phyloP scores from a whole-genome alignment of 495 filamentous ascomycete genomes.

The Penicillium mononematosum region DNA sequence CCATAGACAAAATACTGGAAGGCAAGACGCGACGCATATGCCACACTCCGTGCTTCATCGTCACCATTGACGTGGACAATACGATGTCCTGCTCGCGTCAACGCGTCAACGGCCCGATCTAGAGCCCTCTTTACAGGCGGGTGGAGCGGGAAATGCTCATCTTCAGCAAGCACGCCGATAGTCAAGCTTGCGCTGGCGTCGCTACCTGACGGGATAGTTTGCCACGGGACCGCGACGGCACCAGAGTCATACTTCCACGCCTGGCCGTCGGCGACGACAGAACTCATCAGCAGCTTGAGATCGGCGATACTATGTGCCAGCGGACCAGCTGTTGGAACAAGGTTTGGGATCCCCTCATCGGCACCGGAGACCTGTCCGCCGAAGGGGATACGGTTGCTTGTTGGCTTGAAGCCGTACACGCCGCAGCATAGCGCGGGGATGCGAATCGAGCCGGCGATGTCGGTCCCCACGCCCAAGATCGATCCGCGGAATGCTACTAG shows the following conservation, averaged over 20 bases:
- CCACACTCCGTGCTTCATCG: slow-evolving; percentile 15
- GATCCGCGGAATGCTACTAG: slow-evolving; percentile 54
- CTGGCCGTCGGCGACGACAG: slow-evolving; percentile 45
- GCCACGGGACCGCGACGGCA: slow-evolving; percentile 22
- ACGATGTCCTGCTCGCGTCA: slow-evolving; percentile 43
- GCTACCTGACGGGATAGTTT: not conserved
- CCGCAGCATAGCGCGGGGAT: slow-evolving; percentile 61
- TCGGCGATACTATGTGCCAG: slow-evolving; percentile 56
- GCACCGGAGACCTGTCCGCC: slow-evolving; percentile 23
- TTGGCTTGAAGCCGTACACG: slow-evolving; percentile 63
- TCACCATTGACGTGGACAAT: slow-evolving; percentile 37
- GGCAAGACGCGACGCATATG: slow-evolving; percentile 22
- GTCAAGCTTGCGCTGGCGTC: slow-evolving; percentile 21
- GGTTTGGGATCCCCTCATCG: slow-evolving; percentile 14
- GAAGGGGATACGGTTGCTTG: slow-evolving; percentile 50
- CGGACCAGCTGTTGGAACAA: slow-evolving; percentile 44
- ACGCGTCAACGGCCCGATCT: slow-evolving; percentile 34
- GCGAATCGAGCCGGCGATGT: slow-evolving; percentile 62
- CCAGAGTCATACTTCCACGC: slow-evolving; percentile 41
- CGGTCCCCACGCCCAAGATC: slow-evolving; percentile 59
- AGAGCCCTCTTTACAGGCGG: slow-evolving; percentile 53
- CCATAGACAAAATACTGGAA: slow-evolving; percentile 34
- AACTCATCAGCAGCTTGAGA: slow-evolving; percentile 56
- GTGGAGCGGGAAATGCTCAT: slow-evolving; percentile 51
- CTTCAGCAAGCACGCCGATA: slow-evolving; percentile 54